These are phyloP conservation scores for Cantharellus anzutake DNA, from an alignment of 768 basidiomycete species.

Conservation along the genomic window DNA sequence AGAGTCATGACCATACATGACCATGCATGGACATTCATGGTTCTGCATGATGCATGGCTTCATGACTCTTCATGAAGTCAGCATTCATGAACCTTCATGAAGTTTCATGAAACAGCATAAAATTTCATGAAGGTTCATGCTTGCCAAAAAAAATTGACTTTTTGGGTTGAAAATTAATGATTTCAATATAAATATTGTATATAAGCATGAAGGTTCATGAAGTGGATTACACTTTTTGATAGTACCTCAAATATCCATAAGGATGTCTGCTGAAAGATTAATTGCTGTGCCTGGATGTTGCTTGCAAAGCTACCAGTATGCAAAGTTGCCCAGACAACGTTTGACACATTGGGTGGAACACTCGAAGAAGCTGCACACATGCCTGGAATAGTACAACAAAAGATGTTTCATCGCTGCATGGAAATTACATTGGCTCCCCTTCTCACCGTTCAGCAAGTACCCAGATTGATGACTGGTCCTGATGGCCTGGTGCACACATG, in stretches of 20 bases:
- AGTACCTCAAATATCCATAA: constrained; percentile 21
- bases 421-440: constrained; percentile 17
- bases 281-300: constrained; percentile 17
- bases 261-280: constrained; percentile 21
- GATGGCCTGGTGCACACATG: constrained; percentile 18
- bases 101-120: too few relatives aligned
- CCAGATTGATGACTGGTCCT: constrained; percentile 8
- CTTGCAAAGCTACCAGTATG: constrained; percentile 23
- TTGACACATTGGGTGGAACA: constrained; percentile 8
- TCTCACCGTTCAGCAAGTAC: constrained; percentile 14
- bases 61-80: too few relatives aligned
- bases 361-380: constrained; percentile 3
- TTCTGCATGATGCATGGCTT: too few relatives aligned
- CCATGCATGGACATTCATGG: too few relatives aligned
- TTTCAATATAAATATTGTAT: too few relatives aligned
- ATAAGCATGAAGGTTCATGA: too few relatives aligned
- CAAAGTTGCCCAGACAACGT: constrained; percentile 24
- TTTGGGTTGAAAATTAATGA: too few relatives aligned
- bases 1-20: too few relatives aligned
- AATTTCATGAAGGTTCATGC: too few relatives aligned
- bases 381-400: constrained; percentile 4
- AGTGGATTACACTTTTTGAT: too few relatives aligned
- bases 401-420: constrained; percentile 24
- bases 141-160: too few relatives aligned
- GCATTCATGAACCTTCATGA: too few relatives aligned